Evolutionary conservation across 768 basidiomycete genomes (phyloP).

Genomic region (Glaciozyma martinii): DNA sequence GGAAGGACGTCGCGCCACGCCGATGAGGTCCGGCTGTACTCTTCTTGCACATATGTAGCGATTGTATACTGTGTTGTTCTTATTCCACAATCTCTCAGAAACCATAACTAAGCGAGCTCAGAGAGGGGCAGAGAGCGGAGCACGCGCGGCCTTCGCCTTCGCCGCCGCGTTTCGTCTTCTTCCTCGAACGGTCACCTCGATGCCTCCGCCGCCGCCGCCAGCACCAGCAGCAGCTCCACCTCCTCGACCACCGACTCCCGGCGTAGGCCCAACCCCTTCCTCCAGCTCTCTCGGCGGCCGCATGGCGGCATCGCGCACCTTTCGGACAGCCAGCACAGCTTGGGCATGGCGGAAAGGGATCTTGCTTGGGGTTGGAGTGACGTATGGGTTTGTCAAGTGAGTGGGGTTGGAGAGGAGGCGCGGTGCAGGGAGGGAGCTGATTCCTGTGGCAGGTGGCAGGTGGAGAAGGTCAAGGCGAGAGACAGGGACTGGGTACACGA

Average conservation of each 20-base stretch:
- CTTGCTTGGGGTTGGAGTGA: neutral
- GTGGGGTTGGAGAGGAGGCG: neutral
- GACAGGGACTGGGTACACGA: conserved; percentile 26
- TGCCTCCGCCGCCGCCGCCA: neutral
- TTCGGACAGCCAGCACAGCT: neutral
- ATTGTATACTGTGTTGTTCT: too few relatives aligned
- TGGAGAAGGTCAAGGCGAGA: conserved; percentile 9
- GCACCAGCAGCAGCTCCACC: neutral
- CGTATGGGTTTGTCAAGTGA: conserved; percentile 5
- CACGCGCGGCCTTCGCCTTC: too few relatives aligned
- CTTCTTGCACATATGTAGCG: too few relatives aligned
- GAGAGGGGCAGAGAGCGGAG: too few relatives aligned
- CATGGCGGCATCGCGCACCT: neutral
- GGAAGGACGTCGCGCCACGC: too few relatives aligned
- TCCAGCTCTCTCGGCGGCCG: neutral
- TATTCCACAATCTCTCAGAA: too few relatives aligned
- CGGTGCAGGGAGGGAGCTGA: neutral
- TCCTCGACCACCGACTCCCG: conserved; percentile 10
- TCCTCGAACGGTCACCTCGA: too few relatives aligned
- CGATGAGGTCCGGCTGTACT: too few relatives aligned
- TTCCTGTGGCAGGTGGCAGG: neutral
- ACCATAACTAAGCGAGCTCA: too few relatives aligned
- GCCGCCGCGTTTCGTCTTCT: too few relatives aligned
- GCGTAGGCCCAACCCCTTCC: conserved; percentile 1
- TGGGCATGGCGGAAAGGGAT: conserved; percentile 18